These are phyloP conservation scores for Lithocarpus polystachyus DNA, from an alignment of 306 rosid species.

Conservation along the genomic window DNA sequence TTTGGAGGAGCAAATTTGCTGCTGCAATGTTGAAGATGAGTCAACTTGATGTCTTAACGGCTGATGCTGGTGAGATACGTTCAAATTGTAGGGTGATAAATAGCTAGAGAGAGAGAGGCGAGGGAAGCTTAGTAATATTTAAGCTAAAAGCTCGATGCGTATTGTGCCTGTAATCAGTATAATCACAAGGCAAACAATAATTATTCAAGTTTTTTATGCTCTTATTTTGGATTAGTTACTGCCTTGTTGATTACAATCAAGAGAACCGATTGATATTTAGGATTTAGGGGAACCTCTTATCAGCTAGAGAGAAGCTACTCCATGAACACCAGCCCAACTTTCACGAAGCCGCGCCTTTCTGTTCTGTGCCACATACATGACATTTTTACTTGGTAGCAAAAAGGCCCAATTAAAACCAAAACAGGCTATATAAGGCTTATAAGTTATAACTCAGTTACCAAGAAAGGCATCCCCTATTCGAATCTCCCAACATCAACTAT, in stretches of 20 bases:
- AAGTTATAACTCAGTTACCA: too few relatives aligned
- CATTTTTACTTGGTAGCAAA: too few relatives aligned
- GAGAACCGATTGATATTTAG: too few relatives aligned
- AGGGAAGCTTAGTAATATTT: constrained; percentile 1
- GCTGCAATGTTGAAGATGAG: constrained; percentile 78
- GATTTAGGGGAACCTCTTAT: too few relatives aligned
- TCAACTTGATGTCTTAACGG: constrained; percentile 46
- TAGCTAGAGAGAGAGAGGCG: constrained; percentile 9
- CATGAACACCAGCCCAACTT: too few relatives aligned
- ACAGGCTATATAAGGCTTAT: too few relatives aligned
- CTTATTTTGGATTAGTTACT: not conserved
- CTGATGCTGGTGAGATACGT: constrained; percentile 57
- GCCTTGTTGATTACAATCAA: too few relatives aligned
- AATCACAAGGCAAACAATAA: constrained; percentile 15
- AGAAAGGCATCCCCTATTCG: too few relatives aligned
- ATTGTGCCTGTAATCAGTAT: not conserved
- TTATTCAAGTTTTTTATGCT: not conserved
- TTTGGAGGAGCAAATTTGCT: constrained; percentile 50
- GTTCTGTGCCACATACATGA: too few relatives aligned
- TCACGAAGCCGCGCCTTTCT: too few relatives aligned
- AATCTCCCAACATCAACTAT: too few relatives aligned
- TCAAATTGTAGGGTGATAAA: constrained; percentile 49
- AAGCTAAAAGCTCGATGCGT: not conserved
- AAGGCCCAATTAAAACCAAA: too few relatives aligned
- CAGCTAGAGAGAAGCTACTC: not conserved